Conservation (phyloP, 345 rosid species). For the Lepidium didymum region DNA sequence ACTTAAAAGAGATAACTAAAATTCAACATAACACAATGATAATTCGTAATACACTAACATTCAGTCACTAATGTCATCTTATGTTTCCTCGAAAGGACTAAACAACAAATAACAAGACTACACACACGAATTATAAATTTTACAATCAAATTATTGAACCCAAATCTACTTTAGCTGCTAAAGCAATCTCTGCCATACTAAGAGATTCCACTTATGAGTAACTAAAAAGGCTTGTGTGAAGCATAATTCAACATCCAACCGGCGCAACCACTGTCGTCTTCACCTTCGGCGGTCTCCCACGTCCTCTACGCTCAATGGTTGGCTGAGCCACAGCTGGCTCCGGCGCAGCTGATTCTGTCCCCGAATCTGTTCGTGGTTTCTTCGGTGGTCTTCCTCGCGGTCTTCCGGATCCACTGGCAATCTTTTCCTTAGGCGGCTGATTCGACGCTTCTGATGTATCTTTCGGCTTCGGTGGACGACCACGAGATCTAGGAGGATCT, state of each 20-base stretch:
- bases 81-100: not conserved
- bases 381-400: slow-evolving; percentile 76
- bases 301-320: slow-evolving; percentile 40
- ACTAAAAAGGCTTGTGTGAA: not conserved
- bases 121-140: not conserved
- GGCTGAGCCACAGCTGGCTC: not conserved
- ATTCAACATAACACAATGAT: not conserved
- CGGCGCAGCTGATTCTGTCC: not conserved
- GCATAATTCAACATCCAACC: slow-evolving; percentile 40
- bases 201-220: not conserved
- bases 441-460: slow-evolving; percentile 37
- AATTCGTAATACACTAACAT: not conserved
- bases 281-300: slow-evolving; percentile 77
- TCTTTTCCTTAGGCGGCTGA: slow-evolving; percentile 18
- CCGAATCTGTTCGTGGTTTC: slow-evolving; percentile 25
- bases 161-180: not conserved
- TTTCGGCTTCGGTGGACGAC: slow-evolving; percentile 57
- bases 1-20: not conserved
- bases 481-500: slow-evolving; percentile 58
- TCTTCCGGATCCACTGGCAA: slow-evolving; percentile 28
- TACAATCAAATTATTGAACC: not conserved
- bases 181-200: not conserved
- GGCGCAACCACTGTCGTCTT: slow-evolving; percentile 50
- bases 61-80: not conserved
- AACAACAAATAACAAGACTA: not conserved